phyloP scores from a whole-genome alignment of 208 protist genomes.

The Endotrypanum monterogeii region DNA sequence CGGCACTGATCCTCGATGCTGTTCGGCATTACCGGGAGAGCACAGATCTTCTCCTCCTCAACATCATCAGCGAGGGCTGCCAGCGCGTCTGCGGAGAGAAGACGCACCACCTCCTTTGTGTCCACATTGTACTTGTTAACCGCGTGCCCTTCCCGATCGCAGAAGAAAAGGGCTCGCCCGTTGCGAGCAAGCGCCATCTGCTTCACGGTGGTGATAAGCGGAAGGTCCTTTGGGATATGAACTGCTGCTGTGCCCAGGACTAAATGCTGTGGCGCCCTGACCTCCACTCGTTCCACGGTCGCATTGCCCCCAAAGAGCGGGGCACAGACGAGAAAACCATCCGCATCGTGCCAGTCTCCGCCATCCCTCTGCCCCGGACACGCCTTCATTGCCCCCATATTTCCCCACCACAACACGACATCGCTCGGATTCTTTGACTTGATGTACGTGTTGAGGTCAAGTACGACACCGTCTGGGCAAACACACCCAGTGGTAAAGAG shows the following conservation, averaged over 20 bases:
- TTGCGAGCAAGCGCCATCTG: constrained; percentile 34
- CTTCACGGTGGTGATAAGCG: constrained; percentile 48
- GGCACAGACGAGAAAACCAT: constrained; percentile 31
- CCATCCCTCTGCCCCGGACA: constrained; percentile 23
- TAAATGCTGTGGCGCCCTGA: constrained; percentile 18
- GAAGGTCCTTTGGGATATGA: neutral
- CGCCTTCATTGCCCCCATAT: constrained; percentile 31
- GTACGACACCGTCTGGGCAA: constrained; percentile 35
- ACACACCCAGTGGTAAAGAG: constrained; percentile 35
- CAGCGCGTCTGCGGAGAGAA: constrained; percentile 37
- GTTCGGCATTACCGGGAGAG: constrained; percentile 23
- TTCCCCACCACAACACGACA: constrained; percentile 36
- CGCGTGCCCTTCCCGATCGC: constrained; percentile 48
- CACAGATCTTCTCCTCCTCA: constrained; percentile 8
- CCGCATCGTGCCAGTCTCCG: constrained; percentile 35
- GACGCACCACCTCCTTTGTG: constrained; percentile 42
- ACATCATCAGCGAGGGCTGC: constrained; percentile 13
- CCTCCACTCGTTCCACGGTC: constrained; percentile 22
- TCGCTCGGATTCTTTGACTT: constrained; percentile 27
- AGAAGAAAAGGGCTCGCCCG: constrained; percentile 42
- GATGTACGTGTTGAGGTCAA: constrained; percentile 33
- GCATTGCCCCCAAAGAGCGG: constrained; percentile 29
- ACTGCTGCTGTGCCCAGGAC: constrained; percentile 8
- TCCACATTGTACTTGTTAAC: constrained; percentile 52
- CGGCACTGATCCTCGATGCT: constrained; percentile 34